phyloP scores from a whole-genome alignment of 75 land plant genomes.

The Gnetum montanum region DNA sequence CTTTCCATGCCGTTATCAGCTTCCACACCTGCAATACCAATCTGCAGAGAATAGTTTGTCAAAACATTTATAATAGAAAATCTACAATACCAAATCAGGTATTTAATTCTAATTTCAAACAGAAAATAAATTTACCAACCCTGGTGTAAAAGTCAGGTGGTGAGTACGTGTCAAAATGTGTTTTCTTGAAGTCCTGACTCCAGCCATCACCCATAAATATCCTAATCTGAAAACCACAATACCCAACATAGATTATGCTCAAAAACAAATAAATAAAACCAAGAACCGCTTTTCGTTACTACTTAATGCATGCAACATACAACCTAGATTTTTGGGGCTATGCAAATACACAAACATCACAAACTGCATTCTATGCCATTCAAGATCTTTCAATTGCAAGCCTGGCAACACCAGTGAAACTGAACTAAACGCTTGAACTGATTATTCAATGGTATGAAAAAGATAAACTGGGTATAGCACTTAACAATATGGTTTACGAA shows the following conservation, averaged over 20 bases:
- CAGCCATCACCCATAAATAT: constrained; percentile 62
- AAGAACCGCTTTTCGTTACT: too few relatives aligned
- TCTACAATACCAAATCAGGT: neutral
- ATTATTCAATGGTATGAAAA: too few relatives aligned
- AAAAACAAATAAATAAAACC: too few relatives aligned
- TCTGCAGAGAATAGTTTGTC: constrained; percentile 18
- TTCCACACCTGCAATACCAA: constrained; percentile 76
- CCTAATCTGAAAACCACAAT: constrained; percentile 30
- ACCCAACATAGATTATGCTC: neutral
- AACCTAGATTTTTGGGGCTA: too few relatives aligned
- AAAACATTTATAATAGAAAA: neutral
- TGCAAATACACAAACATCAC: too few relatives aligned
- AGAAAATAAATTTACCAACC: constrained; percentile 17
- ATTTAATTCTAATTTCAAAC: neutral
- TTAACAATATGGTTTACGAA: too few relatives aligned
- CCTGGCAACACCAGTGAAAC: too few relatives aligned
- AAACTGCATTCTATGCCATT: too few relatives aligned
- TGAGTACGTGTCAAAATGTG: constrained; percentile 52
- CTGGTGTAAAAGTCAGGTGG: constrained; percentile 68
- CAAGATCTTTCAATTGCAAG: too few relatives aligned
- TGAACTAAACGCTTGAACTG: too few relatives aligned
- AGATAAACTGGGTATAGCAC: too few relatives aligned
- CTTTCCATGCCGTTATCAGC: constrained; percentile 47
- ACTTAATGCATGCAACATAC: too few relatives aligned
- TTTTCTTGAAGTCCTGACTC: constrained; percentile 35